Conservation (phyloP, 768 basidiomycete species). For the Lentinula boryana region DNA sequence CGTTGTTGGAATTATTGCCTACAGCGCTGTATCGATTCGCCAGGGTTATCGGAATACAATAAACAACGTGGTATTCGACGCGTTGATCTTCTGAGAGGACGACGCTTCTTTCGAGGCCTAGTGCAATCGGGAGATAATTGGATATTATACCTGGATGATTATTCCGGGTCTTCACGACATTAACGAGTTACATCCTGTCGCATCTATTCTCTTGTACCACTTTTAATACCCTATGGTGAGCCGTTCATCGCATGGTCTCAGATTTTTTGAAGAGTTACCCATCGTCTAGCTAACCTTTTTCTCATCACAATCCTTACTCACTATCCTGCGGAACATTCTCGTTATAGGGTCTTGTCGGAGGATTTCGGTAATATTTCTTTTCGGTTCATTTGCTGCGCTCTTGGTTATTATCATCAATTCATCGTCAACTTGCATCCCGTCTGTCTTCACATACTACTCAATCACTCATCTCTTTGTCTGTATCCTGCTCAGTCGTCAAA, state of each 20-base stretch:
- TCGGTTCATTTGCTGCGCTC: background rate
- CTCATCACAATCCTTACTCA: background rate
- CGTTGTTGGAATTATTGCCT: slow-evolving; percentile 3
- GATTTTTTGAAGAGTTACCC: background rate
- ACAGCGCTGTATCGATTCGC: slow-evolving; percentile 5
- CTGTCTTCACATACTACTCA: background rate
- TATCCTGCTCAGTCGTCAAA: background rate
- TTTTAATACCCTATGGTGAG: slow-evolving; percentile 3
- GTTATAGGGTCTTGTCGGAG: background rate
- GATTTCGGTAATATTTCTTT: background rate
- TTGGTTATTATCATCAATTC: too few species aligned
- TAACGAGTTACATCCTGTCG: slow-evolving; percentile 11
- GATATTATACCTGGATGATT: slow-evolving; percentile 1
- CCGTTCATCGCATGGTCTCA: background rate
- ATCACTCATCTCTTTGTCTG: background rate
- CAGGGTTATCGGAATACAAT: slow-evolving; percentile 1
- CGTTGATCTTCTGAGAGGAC: background rate
- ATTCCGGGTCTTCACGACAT: background rate
- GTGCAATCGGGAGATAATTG: slow-evolving; percentile 3
- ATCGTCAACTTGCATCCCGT: background rate
- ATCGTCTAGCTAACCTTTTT: background rate
- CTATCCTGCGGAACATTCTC: background rate
- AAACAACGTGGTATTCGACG: background rate
- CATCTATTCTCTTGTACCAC: background rate
- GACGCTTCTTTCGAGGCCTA: background rate